Percentiles rank a stretch among this genome's conserved stretches.
Evolutionary conservation across 768 basidiomycete genomes (phyloP).

Genomic region (Leucocoprinus leucothites): DNA sequence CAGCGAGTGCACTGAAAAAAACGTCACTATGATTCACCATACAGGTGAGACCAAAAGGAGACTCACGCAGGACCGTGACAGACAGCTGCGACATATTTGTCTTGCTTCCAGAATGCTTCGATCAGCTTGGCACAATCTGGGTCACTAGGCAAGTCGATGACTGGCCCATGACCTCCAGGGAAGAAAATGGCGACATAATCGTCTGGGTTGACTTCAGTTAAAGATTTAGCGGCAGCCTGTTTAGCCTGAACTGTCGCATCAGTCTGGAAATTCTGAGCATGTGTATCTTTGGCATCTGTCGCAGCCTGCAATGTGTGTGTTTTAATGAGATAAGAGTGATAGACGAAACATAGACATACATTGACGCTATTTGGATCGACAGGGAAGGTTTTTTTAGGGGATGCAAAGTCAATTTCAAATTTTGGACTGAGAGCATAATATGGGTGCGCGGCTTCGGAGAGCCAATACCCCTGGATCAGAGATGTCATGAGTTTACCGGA

Average conservation of each 20-base stretch:
- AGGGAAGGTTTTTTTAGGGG: constrained; percentile 59
- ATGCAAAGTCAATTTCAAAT: constrained; percentile 54
- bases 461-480: constrained; percentile 61
- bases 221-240: constrained; percentile 53
- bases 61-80: constrained; percentile 79
- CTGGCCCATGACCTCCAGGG: constrained; percentile 77
- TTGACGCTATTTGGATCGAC: constrained; percentile 56
- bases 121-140: constrained; percentile 53
- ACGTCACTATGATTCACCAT: constrained; percentile 1
- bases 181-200: constrained; percentile 78
- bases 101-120: constrained; percentile 59
- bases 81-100: constrained; percentile 68
- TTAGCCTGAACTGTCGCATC: constrained; percentile 53
- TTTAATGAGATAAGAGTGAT: background rate
- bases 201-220: constrained; percentile 52
- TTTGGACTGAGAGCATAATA: constrained; percentile 55
- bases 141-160: constrained; percentile 66
- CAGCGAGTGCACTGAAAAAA: constrained; percentile 49
- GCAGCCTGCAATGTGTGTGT: constrained; percentile 32
- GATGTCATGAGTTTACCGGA: background rate
- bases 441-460: constrained; percentile 75
- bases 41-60: background rate
- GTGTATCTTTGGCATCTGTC: constrained; percentile 43
- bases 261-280: constrained; percentile 52
- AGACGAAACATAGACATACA: constrained; percentile 25